Percentiles rank a stretch among this genome's conserved stretches.
These are phyloP conservation scores for Starmera caribaea DNA, from an alignment of 805 yeast species.

Conservation along the genomic window DNA sequence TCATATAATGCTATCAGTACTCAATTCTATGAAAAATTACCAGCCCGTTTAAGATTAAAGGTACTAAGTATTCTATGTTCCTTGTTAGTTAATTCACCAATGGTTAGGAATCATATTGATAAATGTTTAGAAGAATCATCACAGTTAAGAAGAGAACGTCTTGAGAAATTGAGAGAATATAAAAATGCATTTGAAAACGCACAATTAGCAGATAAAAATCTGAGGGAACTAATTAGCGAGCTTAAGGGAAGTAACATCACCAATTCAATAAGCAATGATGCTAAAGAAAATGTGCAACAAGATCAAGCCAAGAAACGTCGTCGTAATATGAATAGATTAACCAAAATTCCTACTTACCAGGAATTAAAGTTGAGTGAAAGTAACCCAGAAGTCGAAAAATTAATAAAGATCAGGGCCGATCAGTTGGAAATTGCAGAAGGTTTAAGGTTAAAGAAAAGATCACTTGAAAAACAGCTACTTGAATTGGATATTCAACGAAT, in stretches of 20 bases:
- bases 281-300: conserved; percentile 6
- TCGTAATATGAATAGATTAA: conserved; percentile 21
- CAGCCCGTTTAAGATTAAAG: conserved; percentile 43
- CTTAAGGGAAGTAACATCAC: conserved; percentile 13
- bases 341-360: conserved; percentile 28
- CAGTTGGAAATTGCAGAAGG: conserved; percentile 29
- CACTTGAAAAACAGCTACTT: conserved; percentile 50
- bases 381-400: conserved; percentile 32
- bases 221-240: conserved; percentile 21
- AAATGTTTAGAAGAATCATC: conserved; percentile 57
- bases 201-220: conserved; percentile 32
- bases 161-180: conserved; percentile 56
- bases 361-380: conserved; percentile 27
- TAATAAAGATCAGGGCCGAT: conserved; percentile 36
- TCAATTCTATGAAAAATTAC: conserved; percentile 47
- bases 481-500: conserved; percentile 74
- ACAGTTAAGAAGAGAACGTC: conserved; percentile 50
- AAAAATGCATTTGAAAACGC: conserved; percentile 44
- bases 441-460: conserved; percentile 36
- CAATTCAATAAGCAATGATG: background rate
- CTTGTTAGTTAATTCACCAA: conserved; percentile 45
- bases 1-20: conserved; percentile 37
- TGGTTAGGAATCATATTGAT: conserved; percentile 58
- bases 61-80: conserved; percentile 55
- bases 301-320: conserved; percentile 15